phyloP scores from a whole-genome alignment of 805 yeast species.

The Kockiozyma suomiensis region DNA sequence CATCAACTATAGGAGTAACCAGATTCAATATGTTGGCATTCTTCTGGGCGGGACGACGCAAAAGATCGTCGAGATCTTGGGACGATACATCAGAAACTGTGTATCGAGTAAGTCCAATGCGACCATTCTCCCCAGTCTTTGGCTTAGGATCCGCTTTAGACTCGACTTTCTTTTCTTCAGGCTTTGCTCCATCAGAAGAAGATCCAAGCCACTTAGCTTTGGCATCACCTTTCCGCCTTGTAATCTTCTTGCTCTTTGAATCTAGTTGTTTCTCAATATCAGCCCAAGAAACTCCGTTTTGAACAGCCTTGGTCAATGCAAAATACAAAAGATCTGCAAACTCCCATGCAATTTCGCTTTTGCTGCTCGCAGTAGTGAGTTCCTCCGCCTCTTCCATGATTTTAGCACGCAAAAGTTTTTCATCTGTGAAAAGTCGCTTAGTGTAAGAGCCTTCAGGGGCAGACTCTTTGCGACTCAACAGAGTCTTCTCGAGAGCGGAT shows the following conservation, averaged over 20 bases:
- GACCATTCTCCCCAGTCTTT: constrained; percentile 36
- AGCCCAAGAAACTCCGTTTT: constrained; percentile 73
- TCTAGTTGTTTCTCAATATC: constrained; percentile 87
- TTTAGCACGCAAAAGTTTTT: constrained; percentile 74
- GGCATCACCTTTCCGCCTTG: constrained; percentile 95
- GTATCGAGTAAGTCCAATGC: constrained; percentile 56
- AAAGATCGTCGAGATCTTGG: constrained; percentile 58
- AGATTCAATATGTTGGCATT: constrained; percentile 90
- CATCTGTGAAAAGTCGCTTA: constrained; percentile 79
- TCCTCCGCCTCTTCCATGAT: constrained; percentile 97
- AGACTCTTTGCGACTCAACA: constrained; percentile 59
- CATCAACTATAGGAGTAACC: constrained; percentile 84
- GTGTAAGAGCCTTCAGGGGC: constrained; percentile 98
- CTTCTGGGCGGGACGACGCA: constrained; percentile 93
- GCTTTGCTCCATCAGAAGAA: neutral
- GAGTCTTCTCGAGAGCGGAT: constrained; percentile 64
- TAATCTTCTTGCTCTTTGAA: constrained; percentile 78
- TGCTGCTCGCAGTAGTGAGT: constrained; percentile 75
- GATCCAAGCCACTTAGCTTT: constrained; percentile 66
- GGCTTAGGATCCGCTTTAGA: neutral
- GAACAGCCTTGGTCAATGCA: constrained; percentile 64
- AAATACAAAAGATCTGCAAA: constrained; percentile 87
- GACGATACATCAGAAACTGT: constrained; percentile 48
- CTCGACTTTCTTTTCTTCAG: constrained; percentile 6
- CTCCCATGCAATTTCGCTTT: constrained; percentile 87